Evolutionary conservation across 2,329 filamentous ascomycete genomes (phyloP), one percentile per base, ranked within the genome.

Genomic region (Ilyonectria destructans): DNA sequence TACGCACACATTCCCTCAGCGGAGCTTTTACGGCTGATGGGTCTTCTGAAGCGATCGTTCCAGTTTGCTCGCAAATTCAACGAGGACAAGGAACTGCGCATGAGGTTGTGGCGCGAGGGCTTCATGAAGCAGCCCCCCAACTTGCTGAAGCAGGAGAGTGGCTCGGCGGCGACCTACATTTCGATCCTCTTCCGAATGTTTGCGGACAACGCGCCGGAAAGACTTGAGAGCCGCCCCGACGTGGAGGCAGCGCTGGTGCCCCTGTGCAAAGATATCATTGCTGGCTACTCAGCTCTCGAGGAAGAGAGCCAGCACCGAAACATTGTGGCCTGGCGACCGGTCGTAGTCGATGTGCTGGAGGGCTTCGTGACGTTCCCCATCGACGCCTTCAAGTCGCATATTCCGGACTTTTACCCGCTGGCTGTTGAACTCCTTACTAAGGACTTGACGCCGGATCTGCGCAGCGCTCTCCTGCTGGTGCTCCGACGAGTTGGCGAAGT

Each of bases 61-160:
- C 91, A 97, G 67, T 99, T 99, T 75, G 96, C 97, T 51, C 95
- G 97, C 77, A 93, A 92, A 75, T 99, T 99, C 87, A 99, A 99
- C 81, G 94, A 95, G 71, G 95, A 99, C 83, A 97, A 97, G 82
- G 96, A 98, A 73, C 86, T 99, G 43, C 91, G 96, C 52, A 97
- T 97, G 88, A 90, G 94, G 19, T 87, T 99, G 19, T 99, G 97
- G 94, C 89, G 95, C 58, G 96, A 99, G 80, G 96, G 97, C 0
- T 99, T 99, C 86, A 99, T 99, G 96, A 97, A 97, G 83, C 96
- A 99, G 79, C 96, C 96, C 17, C 96, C 96, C 3, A 99, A 99
- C 77, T 86, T 99, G 13, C 88, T 99, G 33, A 99, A 99, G 84
- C 96, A 99, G 80, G 96, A 99, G 83, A 94, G 90, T 69, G 96